phyloP scores from a whole-genome alignment of 2,329 filamentous ascomycete genomes.

The Verticillium nonalfalfae region DNA sequence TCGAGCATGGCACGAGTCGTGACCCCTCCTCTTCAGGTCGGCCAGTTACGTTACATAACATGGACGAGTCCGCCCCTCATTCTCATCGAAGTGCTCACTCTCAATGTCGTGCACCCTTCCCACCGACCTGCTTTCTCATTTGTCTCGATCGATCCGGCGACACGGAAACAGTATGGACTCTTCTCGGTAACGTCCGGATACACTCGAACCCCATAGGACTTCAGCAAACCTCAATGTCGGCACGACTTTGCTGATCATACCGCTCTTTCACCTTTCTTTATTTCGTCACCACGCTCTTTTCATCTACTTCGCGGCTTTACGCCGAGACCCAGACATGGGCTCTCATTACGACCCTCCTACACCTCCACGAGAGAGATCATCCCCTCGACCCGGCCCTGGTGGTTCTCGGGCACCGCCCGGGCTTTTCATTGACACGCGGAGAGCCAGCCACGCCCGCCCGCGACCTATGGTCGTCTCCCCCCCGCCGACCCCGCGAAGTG shows the following conservation, averaged over 20 bases:
- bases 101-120: neutral
- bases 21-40: neutral
- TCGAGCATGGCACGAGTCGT: neutral
- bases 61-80: neutral
- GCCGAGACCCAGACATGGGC: neutral
- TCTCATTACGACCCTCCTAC: neutral
- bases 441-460: neutral
- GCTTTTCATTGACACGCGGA: neutral
- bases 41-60: neutral
- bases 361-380: neutral
- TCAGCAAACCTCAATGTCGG: neutral
- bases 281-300: neutral
- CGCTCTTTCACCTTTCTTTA: neutral
- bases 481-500: slow-evolving; percentile 14
- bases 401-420: neutral
- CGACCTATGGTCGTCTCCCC: slow-evolving; percentile 14
- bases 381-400: neutral
- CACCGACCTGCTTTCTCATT: neutral
- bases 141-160: neutral
- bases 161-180: neutral
- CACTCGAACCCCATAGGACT: neutral
- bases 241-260: neutral
- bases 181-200: neutral
- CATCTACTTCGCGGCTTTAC: neutral
- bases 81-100: neutral